These are phyloP conservation scores for Neurospora sp. DNA, from an alignment of 495 filamentous ascomycete genomes.

Conservation along the genomic window DNA sequence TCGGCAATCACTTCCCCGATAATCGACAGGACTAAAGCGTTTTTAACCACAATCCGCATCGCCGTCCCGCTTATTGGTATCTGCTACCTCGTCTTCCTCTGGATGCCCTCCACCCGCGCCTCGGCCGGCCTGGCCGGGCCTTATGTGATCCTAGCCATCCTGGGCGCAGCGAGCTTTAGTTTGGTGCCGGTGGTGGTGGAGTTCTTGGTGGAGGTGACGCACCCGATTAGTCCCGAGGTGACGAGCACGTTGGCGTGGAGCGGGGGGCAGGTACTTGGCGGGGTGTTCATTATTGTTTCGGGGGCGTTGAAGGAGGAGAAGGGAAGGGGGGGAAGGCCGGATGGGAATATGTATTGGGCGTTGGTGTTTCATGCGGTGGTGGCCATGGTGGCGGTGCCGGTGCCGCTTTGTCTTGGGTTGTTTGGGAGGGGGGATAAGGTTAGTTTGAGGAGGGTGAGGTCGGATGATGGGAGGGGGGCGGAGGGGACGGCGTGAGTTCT, in stretches of 20 bases:
- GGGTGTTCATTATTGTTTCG: conserved; percentile 70
- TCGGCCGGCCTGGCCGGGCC: conserved; percentile 47
- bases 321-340: conserved; percentile 42
- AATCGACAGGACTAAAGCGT: conserved; percentile 74
- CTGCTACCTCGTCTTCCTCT: conserved; percentile 69
- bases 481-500: not conserved
- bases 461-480: conserved; percentile 17
- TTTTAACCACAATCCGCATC: conserved; percentile 62
- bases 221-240: conserved; percentile 81
- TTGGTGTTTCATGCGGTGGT: conserved; percentile 73
- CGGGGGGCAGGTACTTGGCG: conserved; percentile 71
- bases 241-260: conserved; percentile 75
- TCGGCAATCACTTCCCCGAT: conserved; percentile 70
- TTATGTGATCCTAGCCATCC: conserved; percentile 57
- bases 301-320: conserved; percentile 67
- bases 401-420: conserved; percentile 56
- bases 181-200: conserved; percentile 80
- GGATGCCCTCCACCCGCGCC: conserved; percentile 60
- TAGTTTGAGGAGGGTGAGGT: conserved; percentile 44
- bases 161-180: conserved; percentile 73
- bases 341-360: conserved; percentile 58
- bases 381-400: conserved; percentile 50
- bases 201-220: conserved; percentile 74
- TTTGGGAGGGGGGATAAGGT: conserved; percentile 47
- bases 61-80: conserved; percentile 65